A percentile compares a stretch with the other conserved stretches of the same genome.
Conservation (phyloP, 2,329 filamentous ascomycete genomes). For the Fonsecaea multimorphosa region DNA sequence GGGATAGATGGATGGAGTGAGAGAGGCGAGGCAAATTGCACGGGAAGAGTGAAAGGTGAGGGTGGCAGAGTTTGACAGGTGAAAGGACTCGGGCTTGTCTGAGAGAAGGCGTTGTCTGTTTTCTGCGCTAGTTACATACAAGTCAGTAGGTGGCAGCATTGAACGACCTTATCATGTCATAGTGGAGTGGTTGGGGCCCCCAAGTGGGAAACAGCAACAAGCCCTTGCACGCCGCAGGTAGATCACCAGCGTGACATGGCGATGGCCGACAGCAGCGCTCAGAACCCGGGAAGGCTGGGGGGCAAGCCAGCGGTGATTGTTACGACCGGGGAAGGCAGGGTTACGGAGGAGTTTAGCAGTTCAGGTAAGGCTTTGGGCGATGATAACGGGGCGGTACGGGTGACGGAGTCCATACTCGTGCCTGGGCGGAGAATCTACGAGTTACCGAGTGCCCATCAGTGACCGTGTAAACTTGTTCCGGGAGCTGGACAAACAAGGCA, state of each 20-base stretch:
- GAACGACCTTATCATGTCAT: conserved; percentile 23
- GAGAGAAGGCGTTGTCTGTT: conserved; percentile 13
- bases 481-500: conserved; percentile 1
- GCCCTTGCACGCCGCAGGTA: too few species aligned
- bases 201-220: conserved; percentile 8
- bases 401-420: background rate
- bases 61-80: conserved; percentile 2
- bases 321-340: conserved; percentile 4
- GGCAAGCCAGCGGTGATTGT: background rate
- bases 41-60: conserved; percentile 1
- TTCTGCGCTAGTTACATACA: background rate
- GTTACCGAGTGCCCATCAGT: too few species aligned
- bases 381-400: conserved; percentile 1
- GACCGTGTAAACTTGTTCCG: background rate
- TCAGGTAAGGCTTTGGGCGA: background rate
- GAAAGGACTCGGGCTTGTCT: background rate
- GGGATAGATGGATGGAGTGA: background rate
- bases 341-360: background rate
- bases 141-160: conserved; percentile 1
- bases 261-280: background rate
- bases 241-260: conserved; percentile 17
- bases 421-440: background rate
- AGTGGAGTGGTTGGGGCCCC: conserved; percentile 16
- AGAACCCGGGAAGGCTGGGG: conserved; percentile 19
- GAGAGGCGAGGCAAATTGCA: background rate